Conservation (phyloP, 1,139 yeast genomes). For the Yamadazyma kanchanaburiensis region DNA sequence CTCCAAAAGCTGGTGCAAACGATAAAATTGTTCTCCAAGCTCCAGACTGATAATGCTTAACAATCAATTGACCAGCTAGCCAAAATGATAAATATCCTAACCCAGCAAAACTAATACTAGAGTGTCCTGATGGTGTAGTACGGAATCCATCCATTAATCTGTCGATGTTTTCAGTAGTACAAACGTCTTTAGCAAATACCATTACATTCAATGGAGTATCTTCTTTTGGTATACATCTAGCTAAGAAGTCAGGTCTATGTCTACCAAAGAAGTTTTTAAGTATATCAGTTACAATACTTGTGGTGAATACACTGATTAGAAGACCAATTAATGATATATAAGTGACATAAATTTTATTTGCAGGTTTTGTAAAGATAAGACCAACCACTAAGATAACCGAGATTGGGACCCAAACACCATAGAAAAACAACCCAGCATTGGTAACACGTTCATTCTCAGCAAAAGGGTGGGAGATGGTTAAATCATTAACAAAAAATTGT, state of each 20-base stretch:
- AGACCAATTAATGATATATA: slow-evolving; percentile 41
- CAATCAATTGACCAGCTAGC: slow-evolving; percentile 57
- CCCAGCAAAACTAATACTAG: slow-evolving; percentile 65
- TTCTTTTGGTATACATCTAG: slow-evolving; percentile 60
- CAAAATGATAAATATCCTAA: slow-evolving; percentile 62
- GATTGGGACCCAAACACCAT: slow-evolving; percentile 38
- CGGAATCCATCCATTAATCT: slow-evolving; percentile 65
- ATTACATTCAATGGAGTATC: slow-evolving; percentile 45
- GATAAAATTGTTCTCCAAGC: slow-evolving; percentile 49
- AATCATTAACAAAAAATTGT: slow-evolving; percentile 51
- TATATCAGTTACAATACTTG: slow-evolving; percentile 46
- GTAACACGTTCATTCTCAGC: slow-evolving; percentile 62
- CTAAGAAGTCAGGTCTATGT: slow-evolving; percentile 74
- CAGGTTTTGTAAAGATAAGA: slow-evolving; percentile 29
- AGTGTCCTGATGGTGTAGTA: slow-evolving; percentile 79
- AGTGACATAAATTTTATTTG: slow-evolving; percentile 34
- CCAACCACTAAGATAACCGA: slow-evolving; percentile 20
- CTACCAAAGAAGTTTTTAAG: slow-evolving; percentile 73
- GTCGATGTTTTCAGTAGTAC: slow-evolving; percentile 48
- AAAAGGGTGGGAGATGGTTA: slow-evolving; percentile 65
- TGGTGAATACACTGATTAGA: slow-evolving; percentile 32
- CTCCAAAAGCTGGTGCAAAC: slow-evolving; percentile 48
- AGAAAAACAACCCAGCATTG: slow-evolving; percentile 30
- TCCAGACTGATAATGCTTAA: slow-evolving; percentile 39
- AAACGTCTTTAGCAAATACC: slow-evolving; percentile 57